These are phyloP conservation scores for Cochlearia excelsa DNA, from an alignment of 345 rosid species.

Conservation along the genomic window DNA sequence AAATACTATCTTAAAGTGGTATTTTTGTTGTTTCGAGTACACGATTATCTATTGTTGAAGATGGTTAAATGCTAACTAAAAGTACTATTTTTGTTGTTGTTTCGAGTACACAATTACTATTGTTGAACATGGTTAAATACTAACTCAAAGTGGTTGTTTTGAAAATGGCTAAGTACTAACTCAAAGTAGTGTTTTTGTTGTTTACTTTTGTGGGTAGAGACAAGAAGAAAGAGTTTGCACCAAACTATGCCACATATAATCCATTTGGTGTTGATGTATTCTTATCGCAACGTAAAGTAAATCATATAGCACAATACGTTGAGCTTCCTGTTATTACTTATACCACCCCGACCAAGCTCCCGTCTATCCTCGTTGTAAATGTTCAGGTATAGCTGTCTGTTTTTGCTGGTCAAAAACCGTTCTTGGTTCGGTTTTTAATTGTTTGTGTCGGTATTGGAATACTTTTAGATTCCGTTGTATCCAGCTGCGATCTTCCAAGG, in stretches of 20 bases:
- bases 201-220: neutral
- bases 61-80: too few relatives aligned
- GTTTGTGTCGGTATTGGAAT: slow-evolving; percentile 7
- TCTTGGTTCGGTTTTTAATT: neutral
- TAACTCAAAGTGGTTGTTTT: too few relatives aligned
- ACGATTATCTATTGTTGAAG: too few relatives aligned
- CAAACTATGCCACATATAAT: slow-evolving; percentile 75
- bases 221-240: slow-evolving; percentile 70
- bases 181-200: too few relatives aligned
- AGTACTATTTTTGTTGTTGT: too few relatives aligned
- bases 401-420: neutral
- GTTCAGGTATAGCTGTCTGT: slow-evolving; percentile 59
- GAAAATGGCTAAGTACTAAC: too few relatives aligned
- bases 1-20: too few relatives aligned
- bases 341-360: slow-evolving; percentile 54
- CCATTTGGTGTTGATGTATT: slow-evolving; percentile 92
- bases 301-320: slow-evolving; percentile 74
- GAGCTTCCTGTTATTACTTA: slow-evolving; percentile 53
- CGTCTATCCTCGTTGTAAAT: slow-evolving; percentile 77
- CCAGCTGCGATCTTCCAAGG: slow-evolving; percentile 73
- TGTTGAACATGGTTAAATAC: too few relatives aligned
- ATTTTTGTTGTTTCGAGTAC: too few relatives aligned
- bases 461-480: slow-evolving; percentile 75
- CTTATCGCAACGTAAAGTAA: slow-evolving; percentile 62
- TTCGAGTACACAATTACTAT: too few relatives aligned